These are phyloP conservation scores for Microdochium bolleyi DNA, from an alignment of 2,329 filamentous ascomycete species.

Conservation along the genomic window DNA sequence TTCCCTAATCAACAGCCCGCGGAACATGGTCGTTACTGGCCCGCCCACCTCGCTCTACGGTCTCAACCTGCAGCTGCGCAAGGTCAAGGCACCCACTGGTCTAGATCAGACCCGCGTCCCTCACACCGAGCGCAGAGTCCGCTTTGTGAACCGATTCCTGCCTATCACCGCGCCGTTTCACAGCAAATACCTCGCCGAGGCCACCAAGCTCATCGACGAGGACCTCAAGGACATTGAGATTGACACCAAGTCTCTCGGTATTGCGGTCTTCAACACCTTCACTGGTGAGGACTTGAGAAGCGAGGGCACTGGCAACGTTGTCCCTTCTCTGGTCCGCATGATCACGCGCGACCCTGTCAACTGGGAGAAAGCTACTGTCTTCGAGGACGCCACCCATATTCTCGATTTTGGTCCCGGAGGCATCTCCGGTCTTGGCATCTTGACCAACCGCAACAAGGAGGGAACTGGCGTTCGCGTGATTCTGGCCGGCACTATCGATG, in stretches of 20 bases:
- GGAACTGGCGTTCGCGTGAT: constrained; percentile 96
- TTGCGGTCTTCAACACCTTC: constrained; percentile 85
- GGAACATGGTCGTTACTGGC: constrained; percentile 94
- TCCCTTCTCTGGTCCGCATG: constrained; percentile 80
- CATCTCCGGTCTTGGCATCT: constrained; percentile 88
- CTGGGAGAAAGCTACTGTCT: constrained; percentile 92
- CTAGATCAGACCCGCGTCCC: constrained; percentile 92
- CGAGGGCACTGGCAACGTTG: constrained; percentile 66
- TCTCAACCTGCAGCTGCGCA: constrained; percentile 88
- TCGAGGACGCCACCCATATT: constrained; percentile 86
- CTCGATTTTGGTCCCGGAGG: constrained; percentile 95
- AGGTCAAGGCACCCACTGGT: constrained; percentile 96
- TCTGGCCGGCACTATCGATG: constrained; percentile 85
- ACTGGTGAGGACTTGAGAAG: constrained; percentile 77
- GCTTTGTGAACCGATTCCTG: constrained; percentile 93
- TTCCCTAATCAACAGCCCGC: constrained; percentile 91
- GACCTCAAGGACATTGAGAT: constrained; percentile 81
- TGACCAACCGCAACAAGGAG: constrained; percentile 99
- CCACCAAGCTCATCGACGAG: constrained; percentile 73
- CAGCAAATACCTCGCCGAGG: constrained; percentile 83
- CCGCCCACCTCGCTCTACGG: constrained; percentile 94
- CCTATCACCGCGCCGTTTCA: constrained; percentile 98
- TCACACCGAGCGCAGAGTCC: constrained; percentile 90
- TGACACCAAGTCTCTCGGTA: constrained; percentile 62
- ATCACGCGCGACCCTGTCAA: constrained; percentile 92